A percentile compares a stretch with the other conserved stretches of the same genome.
Evolutionary conservation across 176 grass and related monocot species (phyloP).

Genomic region (Saccharum officinarum): DNA sequence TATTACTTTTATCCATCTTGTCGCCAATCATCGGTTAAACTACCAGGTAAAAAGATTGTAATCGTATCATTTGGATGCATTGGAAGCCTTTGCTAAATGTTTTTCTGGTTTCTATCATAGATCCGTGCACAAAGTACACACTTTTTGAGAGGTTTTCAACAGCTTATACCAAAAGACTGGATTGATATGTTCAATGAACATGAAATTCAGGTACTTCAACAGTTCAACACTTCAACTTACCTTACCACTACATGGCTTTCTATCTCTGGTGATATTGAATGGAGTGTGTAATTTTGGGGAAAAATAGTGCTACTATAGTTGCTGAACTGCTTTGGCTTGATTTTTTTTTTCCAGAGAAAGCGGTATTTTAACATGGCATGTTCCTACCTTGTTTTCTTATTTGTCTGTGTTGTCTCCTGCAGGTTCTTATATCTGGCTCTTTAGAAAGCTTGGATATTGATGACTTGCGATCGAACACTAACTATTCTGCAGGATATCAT

Average conservation of each 20-base stretch:
- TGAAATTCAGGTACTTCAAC: constrained; percentile 87
- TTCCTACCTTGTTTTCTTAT: constrained; percentile 22
- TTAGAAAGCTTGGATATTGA: constrained; percentile 93
- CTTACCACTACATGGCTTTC: constrained; percentile 5
- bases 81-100: constrained; percentile 23
- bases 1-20: constrained; percentile 97
- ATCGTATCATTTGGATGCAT: constrained; percentile 23
- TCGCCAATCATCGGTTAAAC: constrained; percentile 90
- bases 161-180: constrained; percentile 95
- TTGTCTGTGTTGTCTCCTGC: constrained; percentile 19
- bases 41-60: constrained; percentile 63
- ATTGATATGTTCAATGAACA: constrained; percentile 98
- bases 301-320: neutral
- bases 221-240: neutral
- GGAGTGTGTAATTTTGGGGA: neutral
- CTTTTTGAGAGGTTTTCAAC: constrained; percentile 95
- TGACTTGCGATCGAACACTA: constrained; percentile 83
- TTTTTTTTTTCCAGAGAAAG: neutral
- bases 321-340: neutral
- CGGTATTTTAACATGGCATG: neutral
- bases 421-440: constrained; percentile 99
- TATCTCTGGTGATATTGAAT: constrained; percentile 21
- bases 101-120: constrained; percentile 46
- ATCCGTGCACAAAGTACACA: constrained; percentile 86
- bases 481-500: constrained; percentile 90